A percentile compares a stretch with the other conserved stretches of the same genome.
phyloP scores from a whole-genome alignment of 495 filamentous ascomycete species.

The Lasiosphaeria miniovina region DNA sequence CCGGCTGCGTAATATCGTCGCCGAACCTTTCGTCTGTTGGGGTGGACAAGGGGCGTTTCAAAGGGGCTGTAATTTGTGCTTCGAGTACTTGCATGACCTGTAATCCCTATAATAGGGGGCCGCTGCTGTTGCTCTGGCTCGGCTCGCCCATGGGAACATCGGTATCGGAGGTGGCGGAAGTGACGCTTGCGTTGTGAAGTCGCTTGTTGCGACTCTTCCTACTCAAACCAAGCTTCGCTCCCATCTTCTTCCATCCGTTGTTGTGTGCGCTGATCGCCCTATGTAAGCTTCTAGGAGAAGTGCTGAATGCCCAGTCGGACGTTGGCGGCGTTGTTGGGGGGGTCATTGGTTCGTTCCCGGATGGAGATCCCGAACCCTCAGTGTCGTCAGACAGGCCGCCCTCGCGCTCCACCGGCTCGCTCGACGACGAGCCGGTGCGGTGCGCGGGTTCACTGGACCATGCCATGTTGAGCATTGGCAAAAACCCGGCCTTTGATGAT shows the following conservation, averaged over 20 bases:
- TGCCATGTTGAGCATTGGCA: constrained; percentile 43
- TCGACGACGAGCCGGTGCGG: constrained; percentile 40
- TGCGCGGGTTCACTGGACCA: constrained; percentile 31
- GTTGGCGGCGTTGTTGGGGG: constrained; percentile 82
- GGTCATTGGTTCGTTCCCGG: constrained; percentile 70
- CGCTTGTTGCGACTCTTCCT: constrained; percentile 50
- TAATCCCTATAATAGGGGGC: constrained; percentile 48
- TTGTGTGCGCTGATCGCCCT: constrained; percentile 48
- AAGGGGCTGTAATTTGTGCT: constrained; percentile 30
- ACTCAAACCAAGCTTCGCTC: constrained; percentile 69
- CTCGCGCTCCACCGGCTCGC: constrained; percentile 33
- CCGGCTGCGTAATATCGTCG: constrained; percentile 15
- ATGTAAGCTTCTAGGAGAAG: constrained; percentile 50
- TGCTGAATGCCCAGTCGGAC: constrained; percentile 53
- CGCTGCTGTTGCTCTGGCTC: constrained; percentile 31
- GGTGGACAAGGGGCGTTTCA: constrained; percentile 11
- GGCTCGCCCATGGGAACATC: constrained; percentile 28
- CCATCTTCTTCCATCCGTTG: constrained; percentile 82
- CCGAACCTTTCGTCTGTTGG: constrained; percentile 19
- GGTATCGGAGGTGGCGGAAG: constrained; percentile 26
- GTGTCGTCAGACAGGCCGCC: constrained; percentile 49
- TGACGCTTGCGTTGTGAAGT: constrained; percentile 37
- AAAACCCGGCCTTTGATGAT: constrained; percentile 43
- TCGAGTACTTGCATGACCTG: constrained; percentile 51
- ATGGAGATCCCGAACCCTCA: constrained; percentile 48